Percentiles rank a stretch among this genome's conserved stretches.
These are phyloP conservation scores for Soucietia sequanensis DNA, from an alignment of 805 yeast species.

Conservation along the genomic window DNA sequence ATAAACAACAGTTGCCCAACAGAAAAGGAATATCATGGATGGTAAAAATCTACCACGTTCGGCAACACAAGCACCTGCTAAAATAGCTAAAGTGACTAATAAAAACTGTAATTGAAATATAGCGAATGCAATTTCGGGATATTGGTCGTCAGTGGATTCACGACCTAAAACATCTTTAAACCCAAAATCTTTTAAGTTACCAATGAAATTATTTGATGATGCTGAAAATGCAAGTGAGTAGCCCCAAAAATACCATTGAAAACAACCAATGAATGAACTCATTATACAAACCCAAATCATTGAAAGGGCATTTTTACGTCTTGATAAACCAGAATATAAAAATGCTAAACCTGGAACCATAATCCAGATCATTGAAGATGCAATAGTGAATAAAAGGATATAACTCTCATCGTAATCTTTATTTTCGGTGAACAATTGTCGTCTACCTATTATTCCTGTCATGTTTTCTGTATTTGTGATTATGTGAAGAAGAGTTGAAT, in stretches of 20 bases:
- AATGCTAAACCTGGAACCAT: conserved; percentile 97
- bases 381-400: conserved; percentile 49
- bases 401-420: conserved; percentile 25
- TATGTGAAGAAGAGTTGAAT: too few relatives aligned
- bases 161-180: conserved; percentile 65
- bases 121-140: conserved; percentile 85
- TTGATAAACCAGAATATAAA: conserved; percentile 85
- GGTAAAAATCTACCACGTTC: conserved; percentile 92
- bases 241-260: conserved; percentile 99
- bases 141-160: conserved; percentile 38
- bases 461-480: too few relatives aligned
- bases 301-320: conserved; percentile 86
- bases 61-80: conserved; percentile 83
- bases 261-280: conserved; percentile 68
- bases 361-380: conserved; percentile 72
- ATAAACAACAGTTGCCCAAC: conserved; percentile 90
- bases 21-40: conserved; percentile 72
- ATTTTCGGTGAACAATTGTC: conserved; percentile 36
- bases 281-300: conserved; percentile 78
- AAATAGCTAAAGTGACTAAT: conserved; percentile 87
- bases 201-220: conserved; percentile 81
- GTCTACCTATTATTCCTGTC: conserved; percentile 22
- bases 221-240: conserved; percentile 83
- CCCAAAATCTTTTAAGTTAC: conserved; percentile 81
- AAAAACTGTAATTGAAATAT: conserved; percentile 88